Evolutionary conservation across 805 yeast genomes (phyloP).

Genomic region (Saccharomycopsis synnaedendra): DNA sequence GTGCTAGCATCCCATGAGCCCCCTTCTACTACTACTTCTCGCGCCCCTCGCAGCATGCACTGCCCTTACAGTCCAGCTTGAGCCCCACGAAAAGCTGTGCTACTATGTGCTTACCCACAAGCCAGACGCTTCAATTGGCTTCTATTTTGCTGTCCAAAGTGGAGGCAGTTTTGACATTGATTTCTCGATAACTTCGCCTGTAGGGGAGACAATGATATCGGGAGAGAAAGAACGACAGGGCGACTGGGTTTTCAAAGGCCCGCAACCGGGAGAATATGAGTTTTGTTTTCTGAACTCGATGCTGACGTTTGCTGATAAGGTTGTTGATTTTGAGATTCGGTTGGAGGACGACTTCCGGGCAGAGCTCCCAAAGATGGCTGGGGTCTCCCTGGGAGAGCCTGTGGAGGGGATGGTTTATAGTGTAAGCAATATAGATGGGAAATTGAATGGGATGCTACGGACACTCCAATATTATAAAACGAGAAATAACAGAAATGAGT

Average conservation of each 20-base stretch:
- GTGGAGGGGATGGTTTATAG: slow-evolving; percentile 25
- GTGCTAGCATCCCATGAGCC: neutral
- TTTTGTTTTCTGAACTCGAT: slow-evolving; percentile 77
- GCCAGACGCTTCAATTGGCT: slow-evolving; percentile 51
- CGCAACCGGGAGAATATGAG: slow-evolving; percentile 66
- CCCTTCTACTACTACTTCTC: neutral
- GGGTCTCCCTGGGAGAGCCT: slow-evolving; percentile 7
- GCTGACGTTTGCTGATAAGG: slow-evolving; percentile 74
- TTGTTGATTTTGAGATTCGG: slow-evolving; percentile 72
- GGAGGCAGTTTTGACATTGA: slow-evolving; percentile 78
- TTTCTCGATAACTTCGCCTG: slow-evolving; percentile 46
- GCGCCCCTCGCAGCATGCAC: slow-evolving; percentile 28
- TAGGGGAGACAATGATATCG: slow-evolving; percentile 37
- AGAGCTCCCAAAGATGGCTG: slow-evolving; percentile 36
- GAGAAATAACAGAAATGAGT: slow-evolving; percentile 84
- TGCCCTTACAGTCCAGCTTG: slow-evolving; percentile 62
- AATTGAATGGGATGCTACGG: slow-evolving; percentile 43
- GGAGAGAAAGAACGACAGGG: slow-evolving; percentile 66
- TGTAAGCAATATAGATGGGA: slow-evolving; percentile 46
- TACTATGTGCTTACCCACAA: slow-evolving; percentile 57
- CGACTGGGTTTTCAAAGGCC: slow-evolving; percentile 63
- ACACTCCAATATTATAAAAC: slow-evolving; percentile 75
- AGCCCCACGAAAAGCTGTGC: slow-evolving; percentile 68
- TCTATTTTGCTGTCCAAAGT: slow-evolving; percentile 73
- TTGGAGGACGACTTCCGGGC: slow-evolving; percentile 43